phyloP scores from a whole-genome alignment of 2,329 filamentous ascomycete genomes.

The Phialophora macrospora region DNA sequence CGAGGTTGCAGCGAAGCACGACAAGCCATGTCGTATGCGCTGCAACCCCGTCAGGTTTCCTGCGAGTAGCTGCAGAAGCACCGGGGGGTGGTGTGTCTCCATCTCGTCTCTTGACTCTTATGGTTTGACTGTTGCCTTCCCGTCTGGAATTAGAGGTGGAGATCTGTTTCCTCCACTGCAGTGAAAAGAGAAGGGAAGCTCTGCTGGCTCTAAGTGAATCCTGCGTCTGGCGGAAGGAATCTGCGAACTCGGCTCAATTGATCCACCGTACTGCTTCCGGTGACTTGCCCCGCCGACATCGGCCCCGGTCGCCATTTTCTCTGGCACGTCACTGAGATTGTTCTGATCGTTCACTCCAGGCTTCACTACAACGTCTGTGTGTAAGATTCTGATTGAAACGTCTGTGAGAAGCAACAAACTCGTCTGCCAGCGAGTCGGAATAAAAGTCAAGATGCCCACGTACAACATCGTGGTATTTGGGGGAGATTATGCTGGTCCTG shows the following conservation, averaged over 20 bases:
- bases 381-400: background rate
- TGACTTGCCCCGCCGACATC: background rate
- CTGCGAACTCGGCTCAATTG: background rate
- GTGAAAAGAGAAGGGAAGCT: background rate
- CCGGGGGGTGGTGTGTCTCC: background rate
- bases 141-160: background rate
- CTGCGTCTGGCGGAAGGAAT: background rate
- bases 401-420: background rate
- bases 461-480: constrained; percentile 81
- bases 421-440: background rate
- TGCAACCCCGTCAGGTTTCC: background rate
- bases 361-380: background rate
- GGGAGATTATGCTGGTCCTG: constrained; percentile 84
- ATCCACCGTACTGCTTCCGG: background rate
- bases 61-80: background rate
- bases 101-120: background rate
- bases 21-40: background rate
- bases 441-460: constrained; percentile 61
- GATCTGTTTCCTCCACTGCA: background rate
- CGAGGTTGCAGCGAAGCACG: constrained; percentile 5
- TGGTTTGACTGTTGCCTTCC: background rate
- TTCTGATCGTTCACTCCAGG: background rate
- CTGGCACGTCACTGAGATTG: background rate
- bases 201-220: too few relatives aligned
- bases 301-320: background rate